Percentiles rank a stretch among this genome's conserved stretches.
phyloP scores from a whole-genome alignment of 2,329 filamentous ascomycete species.

The Sarocladiaceae sp. region DNA sequence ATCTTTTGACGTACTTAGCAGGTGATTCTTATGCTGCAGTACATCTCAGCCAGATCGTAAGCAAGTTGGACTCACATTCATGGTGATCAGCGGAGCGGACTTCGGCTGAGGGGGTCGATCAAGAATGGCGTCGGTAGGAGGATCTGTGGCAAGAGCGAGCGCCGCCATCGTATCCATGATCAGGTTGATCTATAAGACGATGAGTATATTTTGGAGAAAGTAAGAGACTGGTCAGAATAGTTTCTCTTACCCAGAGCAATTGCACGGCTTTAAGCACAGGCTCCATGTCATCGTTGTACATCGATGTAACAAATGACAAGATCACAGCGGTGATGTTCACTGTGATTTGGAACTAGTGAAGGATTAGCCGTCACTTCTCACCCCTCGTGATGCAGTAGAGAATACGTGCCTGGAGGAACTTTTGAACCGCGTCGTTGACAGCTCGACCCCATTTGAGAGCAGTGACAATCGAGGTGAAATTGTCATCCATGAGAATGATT shows the following conservation, averaged over 20 bases:
- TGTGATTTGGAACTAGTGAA: conserved; percentile 54
- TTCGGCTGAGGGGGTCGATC: conserved; percentile 51
- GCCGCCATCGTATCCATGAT: conserved; percentile 67
- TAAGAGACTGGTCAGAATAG: background rate
- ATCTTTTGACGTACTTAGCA: conserved; percentile 27
- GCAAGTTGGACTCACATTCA: conserved; percentile 28
- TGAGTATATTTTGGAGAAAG: no score
- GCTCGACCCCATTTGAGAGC: conserved; percentile 63
- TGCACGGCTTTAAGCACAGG: conserved; percentile 61
- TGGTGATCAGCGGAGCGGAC: conserved; percentile 64
- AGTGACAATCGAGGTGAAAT: conserved; percentile 60
- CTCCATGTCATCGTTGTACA: conserved; percentile 46
- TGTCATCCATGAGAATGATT: conserved; percentile 62
- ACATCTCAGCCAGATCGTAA: background rate
- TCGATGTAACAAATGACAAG: conserved; percentile 58
- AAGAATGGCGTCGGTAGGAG: conserved; percentile 50
- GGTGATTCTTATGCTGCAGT: no score
- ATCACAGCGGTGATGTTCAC: conserved; percentile 64
- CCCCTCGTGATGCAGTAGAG: background rate
- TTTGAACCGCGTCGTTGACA: conserved; percentile 62
- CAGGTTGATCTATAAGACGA: conserved; percentile 51
- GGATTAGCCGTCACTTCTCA: conserved; percentile 9
- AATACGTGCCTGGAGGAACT: conserved; percentile 53
- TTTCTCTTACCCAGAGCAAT: conserved; percentile 48
- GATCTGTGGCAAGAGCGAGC: conserved; percentile 58